A percentile compares a stretch with the other conserved stretches of the same genome.
phyloP scores from a whole-genome alignment of 2,329 filamentous ascomycete species.

The Pseudopyricularia javanii region DNA sequence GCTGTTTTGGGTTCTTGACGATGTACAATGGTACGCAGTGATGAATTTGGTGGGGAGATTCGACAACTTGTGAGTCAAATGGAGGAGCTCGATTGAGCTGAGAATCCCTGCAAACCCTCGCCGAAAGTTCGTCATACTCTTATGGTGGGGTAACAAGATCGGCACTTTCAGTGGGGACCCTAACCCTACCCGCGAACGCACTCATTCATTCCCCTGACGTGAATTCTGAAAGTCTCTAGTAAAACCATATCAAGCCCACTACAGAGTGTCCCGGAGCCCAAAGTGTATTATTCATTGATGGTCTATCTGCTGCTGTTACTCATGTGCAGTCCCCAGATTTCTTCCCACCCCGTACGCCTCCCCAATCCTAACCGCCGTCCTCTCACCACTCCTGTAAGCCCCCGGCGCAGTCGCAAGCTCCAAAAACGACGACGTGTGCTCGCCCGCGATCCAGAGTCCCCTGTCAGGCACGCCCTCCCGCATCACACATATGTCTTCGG shows the following conservation, averaged over 20 bases:
- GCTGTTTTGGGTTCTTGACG: not conserved
- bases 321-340: no score
- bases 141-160: not conserved
- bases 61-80: not conserved
- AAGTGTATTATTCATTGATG: no score
- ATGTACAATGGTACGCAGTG: not conserved
- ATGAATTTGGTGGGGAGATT: not conserved
- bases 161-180: not conserved
- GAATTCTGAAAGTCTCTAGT: no score
- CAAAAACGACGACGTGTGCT: conserved; percentile 84
- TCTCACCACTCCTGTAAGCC: conserved; percentile 84
- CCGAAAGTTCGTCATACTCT: not conserved
- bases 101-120: not conserved
- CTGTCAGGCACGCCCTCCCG: conserved; percentile 49
- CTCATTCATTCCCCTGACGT: no score
- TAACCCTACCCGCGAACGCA: no score
- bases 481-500: conserved; percentile 57
- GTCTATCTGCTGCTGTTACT: no score
- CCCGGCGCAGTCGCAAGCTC: conserved; percentile 81
- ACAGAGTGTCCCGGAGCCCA: no score
- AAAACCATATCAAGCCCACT: no score
- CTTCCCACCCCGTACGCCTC: no score
- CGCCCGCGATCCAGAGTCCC: conserved; percentile 76
- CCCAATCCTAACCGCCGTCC: conserved; percentile 53
- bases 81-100: not conserved